These are phyloP conservation scores for Trametes versicolor DNA, from an alignment of 1,284 basidiomycete genomes.

Conservation along the genomic window DNA sequence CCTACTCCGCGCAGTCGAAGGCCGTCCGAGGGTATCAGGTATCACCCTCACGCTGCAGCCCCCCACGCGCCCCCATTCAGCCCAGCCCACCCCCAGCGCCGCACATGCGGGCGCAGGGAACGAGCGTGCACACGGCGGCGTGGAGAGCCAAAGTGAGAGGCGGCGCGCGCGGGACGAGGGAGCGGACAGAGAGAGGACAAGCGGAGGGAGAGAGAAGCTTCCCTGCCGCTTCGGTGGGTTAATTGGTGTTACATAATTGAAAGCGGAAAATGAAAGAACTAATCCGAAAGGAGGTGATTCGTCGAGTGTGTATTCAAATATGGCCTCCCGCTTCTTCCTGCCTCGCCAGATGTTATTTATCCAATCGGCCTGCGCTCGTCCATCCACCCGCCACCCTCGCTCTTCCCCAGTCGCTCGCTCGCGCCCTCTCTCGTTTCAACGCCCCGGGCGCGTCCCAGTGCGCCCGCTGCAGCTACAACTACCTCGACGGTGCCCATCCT, in stretches of 20 bases:
- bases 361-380: conserved; percentile 25
- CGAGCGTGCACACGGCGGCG: not conserved
- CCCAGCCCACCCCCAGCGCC: not conserved
- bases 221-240: conserved; percentile 37
- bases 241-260: conserved; percentile 36
- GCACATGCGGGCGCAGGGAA: not conserved
- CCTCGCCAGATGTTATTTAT: conserved; percentile 38
- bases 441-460: not conserved
- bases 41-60: not conserved
- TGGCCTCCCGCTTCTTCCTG: conserved; percentile 36
- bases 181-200: conserved; percentile 24
- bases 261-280: conserved; percentile 31
- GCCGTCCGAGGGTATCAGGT: not conserved
- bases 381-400: conserved; percentile 29
- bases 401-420: conserved; percentile 28
- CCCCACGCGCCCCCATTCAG: not conserved
- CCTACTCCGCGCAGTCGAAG: conserved; percentile 22
- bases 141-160: conserved; percentile 14
- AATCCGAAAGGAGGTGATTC: conserved; percentile 34
- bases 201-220: conserved; percentile 20
- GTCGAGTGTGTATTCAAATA: conserved; percentile 35
- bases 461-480: conserved; percentile 4
- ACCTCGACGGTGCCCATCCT: conserved; percentile 12
- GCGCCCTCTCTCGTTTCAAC: conserved; percentile 18
- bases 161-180: conserved; percentile 13